A percentile compares a stretch with the other conserved stretches of the same genome.
phyloP scores from a whole-genome alignment of 2,329 filamentous ascomycete species.

The Cladosporium phlei region DNA sequence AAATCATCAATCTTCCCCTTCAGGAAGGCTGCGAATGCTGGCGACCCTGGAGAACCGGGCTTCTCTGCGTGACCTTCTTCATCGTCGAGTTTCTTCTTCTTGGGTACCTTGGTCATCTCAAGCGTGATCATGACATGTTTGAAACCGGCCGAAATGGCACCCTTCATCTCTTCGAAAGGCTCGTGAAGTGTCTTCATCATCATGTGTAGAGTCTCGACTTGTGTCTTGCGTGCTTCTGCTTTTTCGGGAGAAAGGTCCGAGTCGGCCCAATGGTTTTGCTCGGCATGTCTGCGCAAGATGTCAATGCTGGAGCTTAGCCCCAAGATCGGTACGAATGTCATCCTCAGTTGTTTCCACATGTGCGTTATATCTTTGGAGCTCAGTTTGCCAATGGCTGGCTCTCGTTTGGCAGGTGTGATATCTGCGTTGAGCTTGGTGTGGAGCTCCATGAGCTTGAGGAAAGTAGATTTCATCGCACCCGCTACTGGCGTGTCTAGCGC shows the following conservation, averaged over 20 bases:
- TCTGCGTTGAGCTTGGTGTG: conserved; percentile 65
- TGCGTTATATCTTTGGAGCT: conserved; percentile 59
- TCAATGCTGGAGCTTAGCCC: conserved; percentile 67
- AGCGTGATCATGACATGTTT: conserved; percentile 57
- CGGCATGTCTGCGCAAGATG: conserved; percentile 62
- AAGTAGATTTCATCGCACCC: conserved; percentile 28
- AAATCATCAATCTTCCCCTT: conserved; percentile 54
- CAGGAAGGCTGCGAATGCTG: conserved; percentile 52
- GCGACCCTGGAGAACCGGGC: conserved; percentile 52
- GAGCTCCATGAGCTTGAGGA: conserved; percentile 42
- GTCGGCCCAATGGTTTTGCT: conserved; percentile 48
- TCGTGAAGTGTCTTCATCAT: conserved; percentile 66
- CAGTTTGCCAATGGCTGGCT: conserved; percentile 66
- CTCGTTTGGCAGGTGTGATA: conserved; percentile 66
- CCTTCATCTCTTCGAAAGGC: conserved; percentile 59
- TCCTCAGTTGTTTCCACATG: conserved; percentile 56
- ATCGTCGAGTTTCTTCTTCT: conserved; percentile 23
- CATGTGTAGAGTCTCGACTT: conserved; percentile 50
- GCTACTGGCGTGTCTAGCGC: conserved; percentile 40
- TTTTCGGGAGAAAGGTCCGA: conserved; percentile 18
- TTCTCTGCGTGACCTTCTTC: conserved; percentile 35
- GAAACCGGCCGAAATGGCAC: conserved; percentile 61
- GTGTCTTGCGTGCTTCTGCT: conserved; percentile 15
- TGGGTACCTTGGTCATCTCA: conserved; percentile 43
- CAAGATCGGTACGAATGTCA: conserved; percentile 60